Conservation (phyloP, 306 rosid species). For the Oxytropis ochrocephala region DNA sequence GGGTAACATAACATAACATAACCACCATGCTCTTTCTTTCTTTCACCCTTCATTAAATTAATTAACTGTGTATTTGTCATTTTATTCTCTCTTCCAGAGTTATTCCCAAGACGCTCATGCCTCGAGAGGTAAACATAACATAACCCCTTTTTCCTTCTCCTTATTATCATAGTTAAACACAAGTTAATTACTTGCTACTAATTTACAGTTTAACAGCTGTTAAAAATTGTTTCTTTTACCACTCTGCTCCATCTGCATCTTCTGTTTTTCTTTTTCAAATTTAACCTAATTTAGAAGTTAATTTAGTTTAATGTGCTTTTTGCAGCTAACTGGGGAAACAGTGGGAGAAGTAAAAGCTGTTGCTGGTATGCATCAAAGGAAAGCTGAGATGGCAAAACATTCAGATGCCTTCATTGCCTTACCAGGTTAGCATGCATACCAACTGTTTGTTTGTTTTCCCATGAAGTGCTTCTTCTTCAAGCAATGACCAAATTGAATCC, state of each 20-base stretch:
- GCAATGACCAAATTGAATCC: background rate
- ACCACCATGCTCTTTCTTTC: constrained; percentile 15
- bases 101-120: constrained; percentile 99
- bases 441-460: background rate
- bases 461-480: constrained; percentile 20
- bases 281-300: too few species aligned
- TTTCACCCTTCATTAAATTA: constrained; percentile 2
- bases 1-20: constrained; percentile 38
- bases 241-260: too few species aligned
- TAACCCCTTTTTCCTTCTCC: constrained; percentile 26
- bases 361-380: constrained; percentile 98
- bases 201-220: background rate
- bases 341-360: constrained; percentile 97
- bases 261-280: too few species aligned
- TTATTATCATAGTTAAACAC: too few species aligned
- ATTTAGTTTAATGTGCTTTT: constrained; percentile 1
- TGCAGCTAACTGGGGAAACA: constrained; percentile 96
- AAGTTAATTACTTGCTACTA: background rate
- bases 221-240: too few species aligned
- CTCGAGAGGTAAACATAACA: constrained; percentile 80
- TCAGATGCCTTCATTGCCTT: constrained; percentile 99
- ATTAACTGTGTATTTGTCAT: constrained; percentile 48
- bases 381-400: constrained; percentile 98
- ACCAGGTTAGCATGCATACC: constrained; percentile 59
- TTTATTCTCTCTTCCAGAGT: constrained; percentile 83